These are phyloP conservation scores for Boletus sensibilis DNA, from an alignment of 768 basidiomycete species.

Conservation along the genomic window DNA sequence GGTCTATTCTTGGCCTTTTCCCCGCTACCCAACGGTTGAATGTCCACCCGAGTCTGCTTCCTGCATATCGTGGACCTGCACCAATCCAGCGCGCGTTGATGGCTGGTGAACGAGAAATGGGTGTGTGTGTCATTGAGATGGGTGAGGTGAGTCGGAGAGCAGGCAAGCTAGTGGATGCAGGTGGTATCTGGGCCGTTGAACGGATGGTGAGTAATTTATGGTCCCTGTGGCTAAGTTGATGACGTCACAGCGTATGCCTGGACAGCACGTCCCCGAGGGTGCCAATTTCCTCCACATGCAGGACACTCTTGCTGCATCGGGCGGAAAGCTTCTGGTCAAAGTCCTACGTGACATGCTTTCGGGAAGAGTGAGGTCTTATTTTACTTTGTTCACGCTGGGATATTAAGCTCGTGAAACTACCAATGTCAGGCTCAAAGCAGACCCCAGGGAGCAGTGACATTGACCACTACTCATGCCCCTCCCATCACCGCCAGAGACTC, in stretches of 20 bases:
- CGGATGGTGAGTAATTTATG: slow-evolving; percentile 47
- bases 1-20: slow-evolving; percentile 60
- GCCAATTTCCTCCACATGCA: slow-evolving; percentile 57
- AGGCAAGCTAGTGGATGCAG: slow-evolving; percentile 68
- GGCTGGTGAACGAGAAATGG: slow-evolving; percentile 64
- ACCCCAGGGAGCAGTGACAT: slow-evolving; percentile 42
- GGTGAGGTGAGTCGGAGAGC: slow-evolving; percentile 48
- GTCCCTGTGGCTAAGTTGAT: neutral
- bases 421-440: slow-evolving; percentile 44
- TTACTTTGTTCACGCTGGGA: neutral
- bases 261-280: slow-evolving; percentile 51
- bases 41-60: slow-evolving; percentile 87
- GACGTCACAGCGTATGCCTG: neutral
- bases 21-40: slow-evolving; percentile 63
- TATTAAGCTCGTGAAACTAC: neutral
- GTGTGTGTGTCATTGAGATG: slow-evolving; percentile 82
- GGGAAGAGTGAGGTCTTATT: slow-evolving; percentile 45
- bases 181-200: slow-evolving; percentile 60
- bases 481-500: slow-evolving; percentile 18
- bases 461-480: slow-evolving; percentile 50
- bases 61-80: slow-evolving; percentile 84
- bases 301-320: slow-evolving; percentile 55
- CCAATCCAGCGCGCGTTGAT: slow-evolving; percentile 85
- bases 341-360: slow-evolving; percentile 62
- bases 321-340: slow-evolving; percentile 70